A percentile compares a stretch with the other conserved stretches of the same genome.
Conservation (phyloP, 1,284 basidiomycete species). For the Kalmanozyma brasiliensis region DNA sequence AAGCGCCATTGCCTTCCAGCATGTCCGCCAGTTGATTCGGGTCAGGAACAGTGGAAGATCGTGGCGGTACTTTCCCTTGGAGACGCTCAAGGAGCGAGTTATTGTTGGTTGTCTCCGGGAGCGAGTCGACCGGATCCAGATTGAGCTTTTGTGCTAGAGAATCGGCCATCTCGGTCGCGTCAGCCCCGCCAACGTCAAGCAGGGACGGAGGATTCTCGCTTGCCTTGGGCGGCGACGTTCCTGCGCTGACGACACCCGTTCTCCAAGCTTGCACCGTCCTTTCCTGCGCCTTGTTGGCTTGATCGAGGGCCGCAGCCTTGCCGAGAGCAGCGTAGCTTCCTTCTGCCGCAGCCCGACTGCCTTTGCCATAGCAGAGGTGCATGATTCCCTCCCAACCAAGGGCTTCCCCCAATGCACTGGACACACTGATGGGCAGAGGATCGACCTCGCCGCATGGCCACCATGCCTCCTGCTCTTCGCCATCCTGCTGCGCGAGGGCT, state of each 20-base stretch:
- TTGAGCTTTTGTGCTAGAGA: conserved; percentile 22
- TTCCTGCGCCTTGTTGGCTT: conserved; percentile 38
- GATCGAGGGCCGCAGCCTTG: conserved; percentile 56
- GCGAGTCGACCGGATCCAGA: conserved; percentile 13
- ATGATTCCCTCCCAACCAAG: conserved; percentile 66
- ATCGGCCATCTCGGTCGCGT: conserved; percentile 7
- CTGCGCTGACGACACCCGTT: conserved; percentile 45
- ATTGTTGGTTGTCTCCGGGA: conserved; percentile 9
- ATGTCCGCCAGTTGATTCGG: background rate
- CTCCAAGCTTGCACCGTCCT: conserved; percentile 54
- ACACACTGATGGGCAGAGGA: conserved; percentile 54
- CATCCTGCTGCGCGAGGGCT: conserved; percentile 15
- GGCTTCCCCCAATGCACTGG: conserved; percentile 52
- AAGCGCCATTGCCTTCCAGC: background rate
- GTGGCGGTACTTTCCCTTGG: conserved; percentile 17
- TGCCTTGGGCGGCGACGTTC: conserved; percentile 22
- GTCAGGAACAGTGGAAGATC: conserved; percentile 22
- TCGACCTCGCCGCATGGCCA: conserved; percentile 59
- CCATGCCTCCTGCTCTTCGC: conserved; percentile 49
- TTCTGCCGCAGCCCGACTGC: conserved; percentile 42
- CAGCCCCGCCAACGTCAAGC: conserved; percentile 6
- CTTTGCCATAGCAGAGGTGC: conserved; percentile 63
- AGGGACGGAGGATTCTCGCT: conserved; percentile 9
- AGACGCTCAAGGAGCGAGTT: conserved; percentile 24
- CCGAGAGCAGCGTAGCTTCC: conserved; percentile 53